These are phyloP conservation scores for Teunomyces stri DNA, from an alignment of 805 yeast genomes.

Conservation along the genomic window DNA sequence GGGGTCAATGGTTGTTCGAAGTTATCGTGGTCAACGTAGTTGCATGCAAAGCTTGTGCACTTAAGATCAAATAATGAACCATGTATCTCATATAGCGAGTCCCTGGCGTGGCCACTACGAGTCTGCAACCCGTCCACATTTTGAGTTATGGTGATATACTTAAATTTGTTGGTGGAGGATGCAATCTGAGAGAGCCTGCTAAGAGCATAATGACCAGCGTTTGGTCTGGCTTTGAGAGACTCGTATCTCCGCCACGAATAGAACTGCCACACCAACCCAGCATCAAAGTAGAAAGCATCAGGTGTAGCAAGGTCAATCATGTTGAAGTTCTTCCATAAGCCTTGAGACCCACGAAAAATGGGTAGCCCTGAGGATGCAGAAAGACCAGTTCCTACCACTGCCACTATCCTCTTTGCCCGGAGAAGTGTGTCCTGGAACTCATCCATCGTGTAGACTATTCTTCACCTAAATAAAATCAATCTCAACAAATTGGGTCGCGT, in stretches of 20 bases:
- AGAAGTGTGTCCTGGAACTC: constrained; percentile 53
- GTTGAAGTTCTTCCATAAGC: constrained; percentile 74
- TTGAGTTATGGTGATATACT: constrained; percentile 71
- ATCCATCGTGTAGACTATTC: background rate
- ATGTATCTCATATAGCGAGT: constrained; percentile 65
- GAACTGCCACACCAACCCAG: constrained; percentile 88
- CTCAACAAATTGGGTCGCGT: background rate
- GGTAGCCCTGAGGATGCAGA: constrained; percentile 76
- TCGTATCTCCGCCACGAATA: constrained; percentile 65
- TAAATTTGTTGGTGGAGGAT: constrained; percentile 6
- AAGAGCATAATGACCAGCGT: constrained; percentile 68
- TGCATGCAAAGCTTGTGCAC: constrained; percentile 77
- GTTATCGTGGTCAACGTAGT: constrained; percentile 53
- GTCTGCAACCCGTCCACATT: constrained; percentile 76
- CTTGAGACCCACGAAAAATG: constrained; percentile 69
- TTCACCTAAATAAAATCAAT: background rate
- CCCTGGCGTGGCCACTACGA: constrained; percentile 59
- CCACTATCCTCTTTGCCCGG: constrained; percentile 47
- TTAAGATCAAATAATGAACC: constrained; percentile 72
- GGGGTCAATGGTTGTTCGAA: constrained; percentile 58
- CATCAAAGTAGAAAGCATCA: constrained; percentile 81
- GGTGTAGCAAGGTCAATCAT: constrained; percentile 88
- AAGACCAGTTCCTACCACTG: constrained; percentile 80
- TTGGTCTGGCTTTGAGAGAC: constrained; percentile 70
- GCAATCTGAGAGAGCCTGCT: constrained; percentile 54